Base-by-base conservation (phyloP, 2,329 filamentous ascomycete species). In the Ilyonectria mors-panacis region DNA sequence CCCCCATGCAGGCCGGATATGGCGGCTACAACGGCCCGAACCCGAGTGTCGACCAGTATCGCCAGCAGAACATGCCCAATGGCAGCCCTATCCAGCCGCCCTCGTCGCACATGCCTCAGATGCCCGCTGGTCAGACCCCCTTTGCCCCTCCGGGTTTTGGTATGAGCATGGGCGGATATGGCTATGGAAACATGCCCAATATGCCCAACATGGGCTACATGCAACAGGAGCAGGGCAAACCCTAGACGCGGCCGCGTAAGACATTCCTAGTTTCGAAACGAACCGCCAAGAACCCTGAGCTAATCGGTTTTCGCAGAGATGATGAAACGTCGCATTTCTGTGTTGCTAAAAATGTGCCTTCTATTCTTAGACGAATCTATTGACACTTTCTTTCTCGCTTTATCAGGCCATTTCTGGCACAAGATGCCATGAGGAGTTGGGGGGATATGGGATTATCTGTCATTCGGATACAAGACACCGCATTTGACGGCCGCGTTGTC, bases 171-270 rank as follows among this genome's bases (percentile, higher is more conserved):
- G 81, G 79, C 39, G 81, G 80, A 19, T 84, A 85, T 62, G 81
- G 80, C 21, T 87, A 86, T 70, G 79, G 81, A 55, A 84, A 82
- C 59, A 82, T 84, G 77, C 78, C 76, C 59, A 79, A 81, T 23
- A 83, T 85, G 80, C 85, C 83, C 67, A 84, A 83, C 62, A 83
- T 87, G 80, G 84, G 82, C 19, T 89, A 87, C 73, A 77, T 79
- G 75, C 71, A 85, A 70, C 87, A 89, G 75, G 87, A 88, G 72
- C 86, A 87, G 72, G 83, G 83, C 71, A 88, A 88, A 87, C 78
- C 78, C 81, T 70, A 82, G 88, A 78, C 86, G 89, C 72, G 88
- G 88, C 79, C 86, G 89, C 76, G 87, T 89, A 85, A 83, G 87
- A 79, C 50, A 53, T 64, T 45, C 64, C 57, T 58, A 61, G 54